Evolutionary conservation across 208 protist species (phyloP).

Genomic region (Leishmania lainsoni): DNA sequence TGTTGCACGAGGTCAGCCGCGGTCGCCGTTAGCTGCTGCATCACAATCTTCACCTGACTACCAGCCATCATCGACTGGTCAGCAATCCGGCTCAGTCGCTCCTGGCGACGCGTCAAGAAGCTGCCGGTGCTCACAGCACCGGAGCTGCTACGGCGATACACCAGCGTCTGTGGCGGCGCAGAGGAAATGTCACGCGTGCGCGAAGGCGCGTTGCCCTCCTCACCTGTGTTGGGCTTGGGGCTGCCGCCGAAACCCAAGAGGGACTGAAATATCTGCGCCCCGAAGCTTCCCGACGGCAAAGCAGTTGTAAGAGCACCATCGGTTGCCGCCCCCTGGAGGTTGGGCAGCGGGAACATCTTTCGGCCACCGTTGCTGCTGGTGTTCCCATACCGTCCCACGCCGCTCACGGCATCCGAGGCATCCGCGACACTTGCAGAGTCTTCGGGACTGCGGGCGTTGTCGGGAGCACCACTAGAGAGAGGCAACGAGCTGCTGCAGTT

Average conservation of each 20-base stretch:
- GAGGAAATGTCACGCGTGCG: slow-evolving; percentile 32
- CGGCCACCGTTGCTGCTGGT: not conserved
- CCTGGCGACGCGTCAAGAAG: not conserved
- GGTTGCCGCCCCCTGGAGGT: not conserved
- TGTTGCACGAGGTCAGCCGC: slow-evolving; percentile 16
- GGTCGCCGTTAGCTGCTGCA: slow-evolving; percentile 9
- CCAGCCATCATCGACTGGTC: slow-evolving; percentile 9
- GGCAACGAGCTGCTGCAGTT: not conserved
- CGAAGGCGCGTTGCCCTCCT: slow-evolving; percentile 3
- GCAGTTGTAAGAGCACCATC: not conserved
- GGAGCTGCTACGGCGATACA: slow-evolving; percentile 12
- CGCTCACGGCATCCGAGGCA: not conserved
- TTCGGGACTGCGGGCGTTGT: not conserved
- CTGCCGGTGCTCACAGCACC: not conserved
- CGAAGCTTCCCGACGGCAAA: slow-evolving; percentile 7
- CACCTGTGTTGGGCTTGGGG: not conserved
- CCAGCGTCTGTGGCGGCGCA: slow-evolving; percentile 24
- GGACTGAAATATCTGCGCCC: slow-evolving; percentile 15
- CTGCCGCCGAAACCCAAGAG: slow-evolving; percentile 7
- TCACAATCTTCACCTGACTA: slow-evolving; percentile 8
- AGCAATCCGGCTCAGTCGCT: slow-evolving; percentile 6
- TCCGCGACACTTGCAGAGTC: not conserved
- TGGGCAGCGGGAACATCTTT: not conserved
- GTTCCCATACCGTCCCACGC: not conserved
- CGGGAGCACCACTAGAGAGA: not conserved